Conservation (phyloP, 768 basidiomycete genomes). For the Kondoa subrosea region DNA sequence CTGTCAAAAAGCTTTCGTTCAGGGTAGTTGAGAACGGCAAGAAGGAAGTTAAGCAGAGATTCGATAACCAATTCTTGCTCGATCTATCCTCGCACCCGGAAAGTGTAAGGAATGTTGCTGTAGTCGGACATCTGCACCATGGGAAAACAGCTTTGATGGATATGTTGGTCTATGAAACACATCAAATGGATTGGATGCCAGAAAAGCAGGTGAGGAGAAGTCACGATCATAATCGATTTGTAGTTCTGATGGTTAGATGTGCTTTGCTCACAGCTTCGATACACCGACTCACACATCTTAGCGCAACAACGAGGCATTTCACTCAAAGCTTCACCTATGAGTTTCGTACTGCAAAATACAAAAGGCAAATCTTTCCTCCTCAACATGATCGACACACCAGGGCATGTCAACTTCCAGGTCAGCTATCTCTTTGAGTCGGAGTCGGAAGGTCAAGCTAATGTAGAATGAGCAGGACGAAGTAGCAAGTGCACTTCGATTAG, state of each 20-base stretch:
- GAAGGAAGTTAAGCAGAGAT: slow-evolving; percentile 64
- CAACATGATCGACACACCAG: slow-evolving; percentile 91
- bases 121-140: slow-evolving; percentile 92
- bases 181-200: slow-evolving; percentile 82
- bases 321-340: slow-evolving; percentile 93
- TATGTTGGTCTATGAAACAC: slow-evolving; percentile 93
- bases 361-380: slow-evolving; percentile 81
- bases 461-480: slow-evolving; percentile 57
- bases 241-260: slow-evolving; percentile 8
- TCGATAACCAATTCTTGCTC: slow-evolving; percentile 89
- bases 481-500: slow-evolving; percentile 65
- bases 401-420: slow-evolving; percentile 74
- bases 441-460: neutral
- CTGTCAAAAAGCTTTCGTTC: slow-evolving; percentile 88
- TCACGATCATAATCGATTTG: too few species aligned
- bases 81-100: slow-evolving; percentile 81
- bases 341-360: slow-evolving; percentile 66
- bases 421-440: neutral
- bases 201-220: slow-evolving; percentile 66
- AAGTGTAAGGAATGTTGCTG: slow-evolving; percentile 87
- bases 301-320: slow-evolving; percentile 79
- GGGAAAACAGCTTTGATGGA: slow-evolving; percentile 95
- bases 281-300: slow-evolving; percentile 86
- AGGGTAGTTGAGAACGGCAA: slow-evolving; percentile 78
- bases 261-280: slow-evolving; percentile 48